Base-by-base conservation (phyloP, 306 rosid species). In the Lathyrus tuberosus region DNA sequence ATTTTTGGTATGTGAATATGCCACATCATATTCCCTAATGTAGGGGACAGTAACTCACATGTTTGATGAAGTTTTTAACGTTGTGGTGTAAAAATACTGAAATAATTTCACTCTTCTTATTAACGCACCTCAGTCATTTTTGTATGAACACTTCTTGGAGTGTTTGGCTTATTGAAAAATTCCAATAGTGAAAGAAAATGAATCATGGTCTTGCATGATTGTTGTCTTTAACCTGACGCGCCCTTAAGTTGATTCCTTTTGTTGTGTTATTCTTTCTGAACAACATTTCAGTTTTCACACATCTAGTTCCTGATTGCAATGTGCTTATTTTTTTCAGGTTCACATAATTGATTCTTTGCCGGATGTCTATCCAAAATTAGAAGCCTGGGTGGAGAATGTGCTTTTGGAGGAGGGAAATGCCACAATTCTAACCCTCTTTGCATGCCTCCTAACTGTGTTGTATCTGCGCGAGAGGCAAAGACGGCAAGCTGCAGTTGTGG, bases 381-480 rank as follows among this genome's bases (percentile, higher is more conserved):
- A 91, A 75, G 86, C 78, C 15, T 95, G 96, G 97, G 91, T 95
- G 67, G 89, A 95, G 67, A 51, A 89, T 46, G 97, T 95, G 74
- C 89, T 91, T 54, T 70, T 89, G 70, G 99, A 89, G 83, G 99
- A 95, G 69, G 99, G 99, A 59, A 95, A 95, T 78, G 95, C 96
- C 10, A 91, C 97, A 62, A 95, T 95, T 65, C 84, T 95, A 13
- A 87, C 99, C 48, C 97, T 95, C 14, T 86, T 89, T 69, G 92
- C 67, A 38, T 91, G 97, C 76, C 96, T 95, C 6, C 77, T 95
- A 38, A 87, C 99, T 8, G 99, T 89, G 72, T 81, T 95, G 1
- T 95, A 89, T 78, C 92, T 91, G 30, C 91, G 99, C 2, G 97
- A 91, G 85, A 87, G 99, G 74, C 96, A 95, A 57, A 84, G 97